Base-by-base conservation (phyloP, 345 rosid genomes). In the Geranium brycei region DNA sequence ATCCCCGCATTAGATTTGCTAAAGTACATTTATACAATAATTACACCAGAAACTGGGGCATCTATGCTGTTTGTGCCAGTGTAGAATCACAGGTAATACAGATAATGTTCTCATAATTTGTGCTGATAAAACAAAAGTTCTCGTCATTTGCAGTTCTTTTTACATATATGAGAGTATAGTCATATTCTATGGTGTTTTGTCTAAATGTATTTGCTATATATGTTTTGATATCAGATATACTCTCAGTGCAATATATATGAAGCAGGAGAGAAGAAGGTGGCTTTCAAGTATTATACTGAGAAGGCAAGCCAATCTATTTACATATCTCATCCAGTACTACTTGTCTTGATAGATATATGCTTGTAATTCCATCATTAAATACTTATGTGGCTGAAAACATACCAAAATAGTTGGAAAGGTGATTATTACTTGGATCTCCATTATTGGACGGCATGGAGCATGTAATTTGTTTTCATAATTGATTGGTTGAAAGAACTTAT, bases 201-300 rank as follows among this genome's bases (percentile, higher is more conserved):
- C 64, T 17, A 0, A n/a, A 17, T 31, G 17, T 47, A 6, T n/a
- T 31, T 17, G 12, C 31, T 40, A 31, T 64, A 31, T 64, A 30
- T 23, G 6, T 59, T 65, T 66, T 66, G 41, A 65, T 57, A 19
- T 53, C 76, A 95, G 97, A 87, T 95, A 73, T 84, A 82, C 74
- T 95, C 97, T 66, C 93, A 91, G 30, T 83, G 89, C 81, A 95
- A 95, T 79, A 85, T 91, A 74, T 91, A 95, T 70, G 97, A 95
- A 84, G 97, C 95, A 60, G 89, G 87, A 30, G 81, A 83, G 75
- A 95, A 91, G 80, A 91, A 91, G 84, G 76, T 80, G 41, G 93
- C 95, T 12, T 91, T 91, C 60, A 95, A 91, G 76, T 91, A 91
- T 71, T 81, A 82, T n/a, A 80, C 70, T 4, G 96, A 91, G 72